Conservation (phyloP, 2,329 filamentous ascomycete genomes). For the Botrytis pseudocinerea region DNA sequence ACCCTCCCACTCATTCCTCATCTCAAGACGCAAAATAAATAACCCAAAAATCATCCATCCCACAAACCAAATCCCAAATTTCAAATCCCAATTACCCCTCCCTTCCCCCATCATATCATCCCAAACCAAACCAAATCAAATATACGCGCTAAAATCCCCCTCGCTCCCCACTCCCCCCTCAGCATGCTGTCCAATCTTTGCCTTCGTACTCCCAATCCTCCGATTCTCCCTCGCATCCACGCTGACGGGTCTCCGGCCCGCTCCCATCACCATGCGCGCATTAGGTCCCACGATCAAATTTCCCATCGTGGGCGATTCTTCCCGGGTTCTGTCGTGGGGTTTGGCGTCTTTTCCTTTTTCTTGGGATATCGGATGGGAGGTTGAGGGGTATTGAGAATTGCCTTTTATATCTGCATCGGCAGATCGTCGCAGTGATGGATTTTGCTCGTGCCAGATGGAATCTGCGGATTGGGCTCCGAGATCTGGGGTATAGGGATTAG, state of each 20-base stretch:
- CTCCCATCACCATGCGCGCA: constrained; percentile 29
- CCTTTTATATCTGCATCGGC: constrained; percentile 27
- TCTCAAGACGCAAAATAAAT: background rate
- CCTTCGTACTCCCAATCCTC: constrained; percentile 27
- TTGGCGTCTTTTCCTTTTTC: constrained; percentile 4
- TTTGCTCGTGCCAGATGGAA: background rate
- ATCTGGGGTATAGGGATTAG: background rate
- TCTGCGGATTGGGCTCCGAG: background rate
- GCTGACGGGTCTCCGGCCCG: constrained; percentile 33
- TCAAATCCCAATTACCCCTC: background rate
- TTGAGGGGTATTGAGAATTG: background rate
- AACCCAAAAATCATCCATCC: too few relatives aligned
- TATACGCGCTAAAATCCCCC: constrained; percentile 18
- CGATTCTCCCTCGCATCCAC: constrained; percentile 29
- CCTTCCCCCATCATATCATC: too few relatives aligned
- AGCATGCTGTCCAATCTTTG: constrained; percentile 25
- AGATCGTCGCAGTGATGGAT: constrained; percentile 20
- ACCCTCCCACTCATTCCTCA: too few relatives aligned
- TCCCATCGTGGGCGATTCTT: constrained; percentile 20
- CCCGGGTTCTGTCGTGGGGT: background rate
- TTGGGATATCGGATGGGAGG: background rate
- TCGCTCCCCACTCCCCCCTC: background rate
- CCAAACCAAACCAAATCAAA: background rate
- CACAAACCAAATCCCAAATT: too few relatives aligned
- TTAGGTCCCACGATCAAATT: constrained; percentile 23